phyloP scores from a whole-genome alignment of 345 rosid genomes.

The Aquilaria malaccensis region DNA sequence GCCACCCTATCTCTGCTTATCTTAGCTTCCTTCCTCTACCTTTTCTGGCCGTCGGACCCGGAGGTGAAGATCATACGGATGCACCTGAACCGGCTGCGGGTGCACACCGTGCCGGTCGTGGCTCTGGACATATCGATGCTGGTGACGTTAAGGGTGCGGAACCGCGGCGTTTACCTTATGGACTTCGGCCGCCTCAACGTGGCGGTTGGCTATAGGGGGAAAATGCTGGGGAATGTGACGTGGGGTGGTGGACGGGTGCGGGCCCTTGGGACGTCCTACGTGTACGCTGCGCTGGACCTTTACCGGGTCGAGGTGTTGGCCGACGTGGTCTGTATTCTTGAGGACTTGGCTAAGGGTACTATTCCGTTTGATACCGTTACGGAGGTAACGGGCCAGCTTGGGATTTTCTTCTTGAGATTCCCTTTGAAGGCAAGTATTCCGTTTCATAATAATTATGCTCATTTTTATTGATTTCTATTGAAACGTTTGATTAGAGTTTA shows the following conservation, averaged over 20 bases:
- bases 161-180: slow-evolving; percentile 64
- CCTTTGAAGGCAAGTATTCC: slow-evolving; percentile 51
- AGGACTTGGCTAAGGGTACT: slow-evolving; percentile 42
- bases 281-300: slow-evolving; percentile 60
- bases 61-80: slow-evolving; percentile 43
- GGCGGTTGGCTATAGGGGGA: slow-evolving; percentile 53
- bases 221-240: slow-evolving; percentile 64
- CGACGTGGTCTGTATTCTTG: slow-evolving; percentile 46
- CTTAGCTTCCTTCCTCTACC: slow-evolving; percentile 29
- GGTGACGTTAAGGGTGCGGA: slow-evolving; percentile 49
- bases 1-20: slow-evolving; percentile 26
- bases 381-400: slow-evolving; percentile 47
- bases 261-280: slow-evolving; percentile 53
- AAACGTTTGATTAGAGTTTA: neutral
- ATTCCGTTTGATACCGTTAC: slow-evolving; percentile 56
- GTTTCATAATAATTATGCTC: neutral
- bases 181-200: slow-evolving; percentile 51
- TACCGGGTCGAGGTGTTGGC: slow-evolving; percentile 46
- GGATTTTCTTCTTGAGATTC: slow-evolving; percentile 43
- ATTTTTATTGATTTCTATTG: neutral
- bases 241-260: slow-evolving; percentile 48
- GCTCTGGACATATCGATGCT: slow-evolving; percentile 47
- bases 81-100: slow-evolving; percentile 35
- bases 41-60: slow-evolving; percentile 80
- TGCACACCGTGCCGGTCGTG: slow-evolving; percentile 40